Percentiles rank a stretch among this genome's conserved stretches.
Evolutionary conservation across 345 rosid genomes (phyloP).

Genomic region (Psidium friedrichsthalianum): DNA sequence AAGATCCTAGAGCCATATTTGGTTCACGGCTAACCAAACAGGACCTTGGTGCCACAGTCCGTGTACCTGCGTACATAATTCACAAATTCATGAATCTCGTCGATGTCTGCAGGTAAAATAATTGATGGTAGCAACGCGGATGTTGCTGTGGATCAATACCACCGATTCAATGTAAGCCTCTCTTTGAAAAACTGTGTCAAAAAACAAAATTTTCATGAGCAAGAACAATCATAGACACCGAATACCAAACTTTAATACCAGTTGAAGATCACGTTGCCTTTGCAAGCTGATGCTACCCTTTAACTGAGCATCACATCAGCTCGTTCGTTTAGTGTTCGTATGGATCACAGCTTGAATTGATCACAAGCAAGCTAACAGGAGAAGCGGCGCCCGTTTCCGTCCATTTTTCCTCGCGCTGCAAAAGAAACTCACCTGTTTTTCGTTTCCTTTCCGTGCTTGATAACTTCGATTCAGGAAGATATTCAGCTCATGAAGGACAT

Average conservation of each 20-base stretch:
- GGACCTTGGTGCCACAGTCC: not conserved
- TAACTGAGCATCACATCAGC: not conserved
- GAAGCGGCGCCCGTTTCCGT: too few relatives aligned
- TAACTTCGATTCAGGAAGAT: constrained; percentile 38
- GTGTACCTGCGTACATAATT: not conserved
- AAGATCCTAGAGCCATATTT: not conserved
- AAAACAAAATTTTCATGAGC: not conserved
- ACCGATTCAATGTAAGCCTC: constrained; percentile 50
- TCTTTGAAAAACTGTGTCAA: not conserved
- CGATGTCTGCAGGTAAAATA: constrained; percentile 38
- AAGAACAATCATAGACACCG: not conserved
- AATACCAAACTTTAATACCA: not conserved
- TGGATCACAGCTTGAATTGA: too few relatives aligned
- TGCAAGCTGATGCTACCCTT: not conserved
- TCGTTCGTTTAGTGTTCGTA: too few relatives aligned
- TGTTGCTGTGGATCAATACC: constrained; percentile 87
- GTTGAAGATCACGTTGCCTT: not conserved
- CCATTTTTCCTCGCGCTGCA: too few relatives aligned
- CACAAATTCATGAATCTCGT: not conserved
- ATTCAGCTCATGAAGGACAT: constrained; percentile 81
- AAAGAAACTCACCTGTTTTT: too few relatives aligned
- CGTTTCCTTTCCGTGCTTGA: constrained; percentile 2
- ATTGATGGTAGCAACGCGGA: constrained; percentile 70
- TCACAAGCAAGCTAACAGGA: too few relatives aligned
- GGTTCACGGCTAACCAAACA: not conserved